These are phyloP conservation scores for Allium cepa DNA, from an alignment of 106 monocot genomes.

Conservation along the genomic window DNA sequence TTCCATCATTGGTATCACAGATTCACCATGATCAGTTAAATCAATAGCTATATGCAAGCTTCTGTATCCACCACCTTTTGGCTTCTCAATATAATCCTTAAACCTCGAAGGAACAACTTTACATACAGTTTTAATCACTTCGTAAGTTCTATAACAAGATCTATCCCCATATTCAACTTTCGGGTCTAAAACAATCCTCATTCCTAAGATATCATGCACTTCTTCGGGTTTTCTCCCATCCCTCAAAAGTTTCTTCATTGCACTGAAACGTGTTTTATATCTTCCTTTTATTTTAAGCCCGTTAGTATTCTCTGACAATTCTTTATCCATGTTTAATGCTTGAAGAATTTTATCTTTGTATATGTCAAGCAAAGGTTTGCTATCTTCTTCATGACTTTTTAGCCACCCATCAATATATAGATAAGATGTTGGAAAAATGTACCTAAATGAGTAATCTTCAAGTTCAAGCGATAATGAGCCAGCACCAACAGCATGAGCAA, in stretches of 20 bases:
- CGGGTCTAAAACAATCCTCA: slow-evolving; percentile 53
- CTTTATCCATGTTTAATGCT: slow-evolving; percentile 29
- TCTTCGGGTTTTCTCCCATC: slow-evolving; percentile 71
- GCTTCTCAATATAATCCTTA: slow-evolving; percentile 66
- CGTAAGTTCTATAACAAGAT: slow-evolving; percentile 51
- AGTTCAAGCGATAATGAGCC: slow-evolving; percentile 54
- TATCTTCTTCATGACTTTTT: slow-evolving; percentile 34
- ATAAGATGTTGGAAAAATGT: slow-evolving; percentile 72
- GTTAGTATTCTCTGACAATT: slow-evolving; percentile 41
- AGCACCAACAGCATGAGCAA: slow-evolving; percentile 61
- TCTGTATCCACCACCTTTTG: slow-evolving; percentile 67
- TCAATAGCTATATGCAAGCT: slow-evolving; percentile 77
- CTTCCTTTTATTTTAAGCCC: slow-evolving; percentile 44
- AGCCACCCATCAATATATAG: slow-evolving; percentile 66
- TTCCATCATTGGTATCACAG: slow-evolving; percentile 51
- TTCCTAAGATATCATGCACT: slow-evolving; percentile 68
- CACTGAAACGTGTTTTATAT: slow-evolving; percentile 82
- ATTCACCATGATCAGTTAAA: slow-evolving; percentile 26
- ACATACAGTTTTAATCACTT: slow-evolving; percentile 57
- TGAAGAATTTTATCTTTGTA: slow-evolving; percentile 47
- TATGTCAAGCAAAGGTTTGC: slow-evolving; percentile 26
- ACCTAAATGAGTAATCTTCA: slow-evolving; percentile 73
- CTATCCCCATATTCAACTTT: slow-evolving; percentile 25
- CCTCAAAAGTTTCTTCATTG: slow-evolving; percentile 84
- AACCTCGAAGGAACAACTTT: slow-evolving; percentile 49